These are phyloP conservation scores for Astragalus membranaceus DNA, from an alignment of 306 rosid genomes.

Conservation along the genomic window DNA sequence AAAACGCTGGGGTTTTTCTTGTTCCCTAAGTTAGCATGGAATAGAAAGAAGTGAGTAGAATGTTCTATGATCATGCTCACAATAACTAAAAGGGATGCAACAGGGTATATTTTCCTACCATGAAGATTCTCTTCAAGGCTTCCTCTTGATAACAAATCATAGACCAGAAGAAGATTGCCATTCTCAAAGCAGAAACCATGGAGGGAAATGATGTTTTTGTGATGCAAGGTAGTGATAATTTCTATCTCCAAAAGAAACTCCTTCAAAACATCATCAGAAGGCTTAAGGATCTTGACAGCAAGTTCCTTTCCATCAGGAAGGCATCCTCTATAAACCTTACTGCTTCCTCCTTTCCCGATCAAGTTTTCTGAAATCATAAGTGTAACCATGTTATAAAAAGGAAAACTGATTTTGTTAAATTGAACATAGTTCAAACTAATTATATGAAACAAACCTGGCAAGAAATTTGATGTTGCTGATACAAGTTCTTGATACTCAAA, in stretches of 20 bases:
- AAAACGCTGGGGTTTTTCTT: conserved; percentile 54
- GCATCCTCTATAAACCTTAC: conserved; percentile 83
- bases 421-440: conserved; percentile 1
- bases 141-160: conserved; percentile 90
- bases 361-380: conserved; percentile 59
- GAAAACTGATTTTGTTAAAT: neutral
- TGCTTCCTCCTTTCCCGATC: conserved; percentile 92
- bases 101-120: conserved; percentile 35
- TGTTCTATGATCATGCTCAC: neutral
- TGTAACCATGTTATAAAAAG: neutral
- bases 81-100: neutral
- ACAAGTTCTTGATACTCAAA: conserved; percentile 69
- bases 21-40: conserved; percentile 39
- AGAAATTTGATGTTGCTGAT: conserved; percentile 76
- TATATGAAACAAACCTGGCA: conserved; percentile 49
- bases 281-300: conserved; percentile 87
- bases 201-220: conserved; percentile 83
- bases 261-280: conserved; percentile 66
- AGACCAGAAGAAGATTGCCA: conserved; percentile 75
- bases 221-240: conserved; percentile 73
- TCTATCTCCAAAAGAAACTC: conserved; percentile 86
- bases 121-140: conserved; percentile 96
- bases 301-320: conserved; percentile 88
- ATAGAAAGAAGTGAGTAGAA: conserved; percentile 9
- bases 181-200: conserved; percentile 89